Percentiles rank a stretch among this genome's conserved stretches.
Conservation (phyloP, 2,329 filamentous ascomycete genomes). For the Trichoderma sp. region DNA sequence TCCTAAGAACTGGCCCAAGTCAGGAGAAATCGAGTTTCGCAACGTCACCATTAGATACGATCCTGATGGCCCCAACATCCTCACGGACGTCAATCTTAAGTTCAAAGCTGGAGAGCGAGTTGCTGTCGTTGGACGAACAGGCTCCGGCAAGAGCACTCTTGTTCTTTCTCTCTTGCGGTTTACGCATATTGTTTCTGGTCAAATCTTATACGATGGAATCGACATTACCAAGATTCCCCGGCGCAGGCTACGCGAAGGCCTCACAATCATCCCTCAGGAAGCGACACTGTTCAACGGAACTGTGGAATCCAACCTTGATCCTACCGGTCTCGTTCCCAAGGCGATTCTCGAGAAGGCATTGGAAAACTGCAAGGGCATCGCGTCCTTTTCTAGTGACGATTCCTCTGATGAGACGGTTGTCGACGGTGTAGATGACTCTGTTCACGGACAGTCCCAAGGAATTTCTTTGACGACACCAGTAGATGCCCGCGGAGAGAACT, state of each 20-base stretch:
- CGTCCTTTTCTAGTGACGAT: constrained; percentile 48
- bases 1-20: constrained; percentile 47
- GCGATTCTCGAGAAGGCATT: constrained; percentile 59
- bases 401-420: constrained; percentile 36
- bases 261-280: constrained; percentile 62
- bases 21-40: constrained; percentile 53
- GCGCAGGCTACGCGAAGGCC: constrained; percentile 51
- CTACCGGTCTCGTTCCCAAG: constrained; percentile 58
- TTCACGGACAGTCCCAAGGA: constrained; percentile 25
- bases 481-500: constrained; percentile 55
- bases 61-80: constrained; percentile 48
- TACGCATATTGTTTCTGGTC: constrained; percentile 52
- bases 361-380: constrained; percentile 62
- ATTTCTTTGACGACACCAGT: constrained; percentile 49
- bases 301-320: constrained; percentile 62
- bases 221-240: constrained; percentile 56
- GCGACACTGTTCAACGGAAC: constrained; percentile 58
- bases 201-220: constrained; percentile 57
- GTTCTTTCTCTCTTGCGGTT: constrained; percentile 58
- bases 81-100: constrained; percentile 52
- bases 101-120: constrained; percentile 70
- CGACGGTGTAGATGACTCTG: constrained; percentile 25
- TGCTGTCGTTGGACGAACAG: constrained; percentile 78
- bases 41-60: constrained; percentile 53
- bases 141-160: constrained; percentile 79